Conservation (phyloP, 805 yeast genomes). For the Cyberlindnera bimundalis region DNA sequence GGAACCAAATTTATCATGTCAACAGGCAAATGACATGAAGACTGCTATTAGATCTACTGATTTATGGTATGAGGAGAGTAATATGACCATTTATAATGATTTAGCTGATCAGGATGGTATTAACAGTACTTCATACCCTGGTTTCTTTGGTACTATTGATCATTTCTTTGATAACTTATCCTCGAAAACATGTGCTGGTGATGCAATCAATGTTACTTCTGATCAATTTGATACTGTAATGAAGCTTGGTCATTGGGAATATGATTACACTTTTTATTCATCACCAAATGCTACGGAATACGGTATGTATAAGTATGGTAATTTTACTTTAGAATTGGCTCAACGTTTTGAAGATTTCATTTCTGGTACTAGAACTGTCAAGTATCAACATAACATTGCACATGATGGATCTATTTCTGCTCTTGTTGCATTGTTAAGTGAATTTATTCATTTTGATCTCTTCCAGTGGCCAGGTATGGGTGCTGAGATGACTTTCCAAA, state of each 20-base stretch:
- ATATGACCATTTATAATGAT: conserved; percentile 26
- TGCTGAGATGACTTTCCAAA: conserved; percentile 38
- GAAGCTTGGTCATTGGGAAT: conserved; percentile 43
- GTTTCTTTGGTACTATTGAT: conserved; percentile 34
- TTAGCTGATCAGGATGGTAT: conserved; percentile 27
- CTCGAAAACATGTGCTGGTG: conserved; percentile 37
- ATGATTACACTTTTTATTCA: conserved; percentile 36
- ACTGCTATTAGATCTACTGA: conserved; percentile 26
- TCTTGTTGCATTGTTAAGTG: conserved; percentile 34
- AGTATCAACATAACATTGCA: conserved; percentile 40
- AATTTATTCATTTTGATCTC: conserved; percentile 22
- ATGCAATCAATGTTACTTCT: conserved; percentile 31
- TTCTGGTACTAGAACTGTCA: conserved; percentile 27
- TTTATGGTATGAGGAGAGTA: conserved; percentile 36
- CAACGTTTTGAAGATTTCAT: conserved; percentile 29
- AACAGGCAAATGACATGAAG: conserved; percentile 29
- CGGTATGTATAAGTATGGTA: conserved; percentile 34
- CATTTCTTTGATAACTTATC: conserved; percentile 42
- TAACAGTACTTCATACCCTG: conserved; percentile 18
- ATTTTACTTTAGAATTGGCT: conserved; percentile 36
- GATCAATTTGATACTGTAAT: conserved; percentile 37
- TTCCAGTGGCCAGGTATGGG: conserved; percentile 50
- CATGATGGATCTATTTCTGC: conserved; percentile 40
- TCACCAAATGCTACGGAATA: conserved; percentile 34
- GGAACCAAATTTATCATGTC: conserved; percentile 35